Conservation (phyloP, 2,329 filamentous ascomycete genomes). For the Fusarium marasasianum region DNA sequence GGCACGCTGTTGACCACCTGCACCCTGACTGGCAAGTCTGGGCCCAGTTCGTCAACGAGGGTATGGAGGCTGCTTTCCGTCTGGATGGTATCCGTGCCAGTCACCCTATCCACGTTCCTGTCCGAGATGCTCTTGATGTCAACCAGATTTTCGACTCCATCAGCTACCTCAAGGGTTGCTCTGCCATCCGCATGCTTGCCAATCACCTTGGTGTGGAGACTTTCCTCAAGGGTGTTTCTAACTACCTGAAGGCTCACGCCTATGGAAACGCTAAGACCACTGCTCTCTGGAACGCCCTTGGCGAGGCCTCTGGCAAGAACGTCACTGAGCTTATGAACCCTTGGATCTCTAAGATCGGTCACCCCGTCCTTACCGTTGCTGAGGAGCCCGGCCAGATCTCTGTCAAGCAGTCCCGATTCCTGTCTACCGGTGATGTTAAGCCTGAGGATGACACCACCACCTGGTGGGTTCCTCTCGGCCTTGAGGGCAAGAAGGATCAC, state of each 20-base stretch:
- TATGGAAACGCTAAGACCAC: slow-evolving; percentile 92
- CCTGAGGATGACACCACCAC: slow-evolving; percentile 89
- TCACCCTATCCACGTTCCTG: slow-evolving; percentile 95
- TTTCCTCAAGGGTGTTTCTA: slow-evolving; percentile 89
- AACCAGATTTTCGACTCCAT: slow-evolving; percentile 99
- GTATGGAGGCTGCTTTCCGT: slow-evolving; percentile 88
- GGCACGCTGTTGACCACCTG: slow-evolving; percentile 89
- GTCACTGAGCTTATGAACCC: slow-evolving; percentile 88
- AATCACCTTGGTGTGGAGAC: slow-evolving; percentile 86
- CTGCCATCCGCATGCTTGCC: slow-evolving; percentile 95
- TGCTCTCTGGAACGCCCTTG: slow-evolving; percentile 89
- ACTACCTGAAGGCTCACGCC: slow-evolving; percentile 87
- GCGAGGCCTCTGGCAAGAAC: slow-evolving; percentile 86
- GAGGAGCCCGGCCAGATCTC: slow-evolving; percentile 86
- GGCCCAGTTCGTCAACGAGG: slow-evolving; percentile 96
- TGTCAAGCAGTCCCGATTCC: slow-evolving; percentile 86
- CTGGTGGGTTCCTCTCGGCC: slow-evolving; percentile 94
- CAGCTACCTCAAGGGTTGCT: slow-evolving; percentile 96
- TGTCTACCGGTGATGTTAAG: slow-evolving; percentile 90
- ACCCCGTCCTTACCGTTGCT: slow-evolving; percentile 86
- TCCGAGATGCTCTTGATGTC: slow-evolving; percentile 91
- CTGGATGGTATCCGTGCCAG: slow-evolving; percentile 91
- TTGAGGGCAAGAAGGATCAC: slow-evolving; percentile 78
- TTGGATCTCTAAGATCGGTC: slow-evolving; percentile 96
- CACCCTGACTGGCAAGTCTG: slow-evolving; percentile 98